A percentile compares a stretch with the other conserved stretches of the same genome.
phyloP scores from a whole-genome alignment of 306 rosid genomes.

The Citrullus mucosospermus region DNA sequence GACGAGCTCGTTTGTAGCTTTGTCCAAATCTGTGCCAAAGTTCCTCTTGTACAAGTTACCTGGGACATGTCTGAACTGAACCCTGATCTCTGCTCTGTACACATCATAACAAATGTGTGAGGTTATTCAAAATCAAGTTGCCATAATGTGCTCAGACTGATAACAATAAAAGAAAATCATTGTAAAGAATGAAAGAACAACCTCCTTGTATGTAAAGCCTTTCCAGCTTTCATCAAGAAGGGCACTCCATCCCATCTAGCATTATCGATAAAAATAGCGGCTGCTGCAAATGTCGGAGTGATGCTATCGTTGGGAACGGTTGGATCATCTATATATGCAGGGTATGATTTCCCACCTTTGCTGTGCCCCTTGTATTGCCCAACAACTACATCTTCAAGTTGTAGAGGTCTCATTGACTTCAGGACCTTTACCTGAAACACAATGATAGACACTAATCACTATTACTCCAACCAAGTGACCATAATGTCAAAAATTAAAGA shows the following conservation, averaged over 20 bases:
- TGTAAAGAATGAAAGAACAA: background rate
- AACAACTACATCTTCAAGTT: slow-evolving; percentile 70
- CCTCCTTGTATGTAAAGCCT: slow-evolving; percentile 90
- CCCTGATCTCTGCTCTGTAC: slow-evolving; percentile 95
- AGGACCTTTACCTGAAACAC: slow-evolving; percentile 80
- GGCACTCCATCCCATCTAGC: slow-evolving; percentile 99
- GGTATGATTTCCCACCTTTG: slow-evolving; percentile 59
- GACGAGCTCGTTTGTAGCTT: slow-evolving; percentile 92
- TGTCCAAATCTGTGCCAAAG: slow-evolving; percentile 82
- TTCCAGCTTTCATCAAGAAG: slow-evolving; percentile 95
- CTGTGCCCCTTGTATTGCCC: slow-evolving; percentile 92
- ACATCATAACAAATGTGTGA: slow-evolving; percentile 9
- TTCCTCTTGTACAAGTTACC: slow-evolving; percentile 84
- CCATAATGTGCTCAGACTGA: background rate
- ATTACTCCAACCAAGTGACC: background rate
- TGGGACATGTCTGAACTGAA: slow-evolving; percentile 92
- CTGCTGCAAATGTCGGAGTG: slow-evolving; percentile 96
- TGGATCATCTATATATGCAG: slow-evolving; percentile 71
- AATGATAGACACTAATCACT: slow-evolving; percentile 1
- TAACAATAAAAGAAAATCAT: background rate
- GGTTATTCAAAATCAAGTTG: background rate
- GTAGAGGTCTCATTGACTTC: slow-evolving; percentile 73
- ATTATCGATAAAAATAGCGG: slow-evolving; percentile 78
- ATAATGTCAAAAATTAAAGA: background rate
- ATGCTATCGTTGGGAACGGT: slow-evolving; percentile 71